These are phyloP conservation scores for Neonectria sp. DNA, from an alignment of 2,329 filamentous ascomycete genomes.

Conservation along the genomic window DNA sequence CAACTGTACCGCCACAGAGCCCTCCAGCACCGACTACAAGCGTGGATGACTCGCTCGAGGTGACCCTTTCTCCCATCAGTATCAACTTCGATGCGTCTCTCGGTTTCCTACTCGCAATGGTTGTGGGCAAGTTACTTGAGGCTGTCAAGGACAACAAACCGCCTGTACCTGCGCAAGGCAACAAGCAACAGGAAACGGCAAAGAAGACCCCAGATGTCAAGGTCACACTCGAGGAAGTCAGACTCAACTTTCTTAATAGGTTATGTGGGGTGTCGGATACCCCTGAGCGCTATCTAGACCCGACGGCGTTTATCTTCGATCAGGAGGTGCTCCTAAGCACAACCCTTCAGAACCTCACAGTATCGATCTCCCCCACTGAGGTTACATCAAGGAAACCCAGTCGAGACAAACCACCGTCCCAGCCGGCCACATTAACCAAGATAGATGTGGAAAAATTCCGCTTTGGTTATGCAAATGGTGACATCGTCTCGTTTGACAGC, in stretches of 20 bases:
- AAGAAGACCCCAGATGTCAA: slow-evolving; percentile 57
- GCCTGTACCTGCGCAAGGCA: slow-evolving; percentile 14
- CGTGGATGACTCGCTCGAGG: slow-evolving; percentile 58
- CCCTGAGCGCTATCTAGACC: slow-evolving; percentile 61
- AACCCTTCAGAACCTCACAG: slow-evolving; percentile 61
- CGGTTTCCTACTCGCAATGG: slow-evolving; percentile 68
- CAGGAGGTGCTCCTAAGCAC: slow-evolving; percentile 68
- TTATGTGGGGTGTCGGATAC: slow-evolving; percentile 68
- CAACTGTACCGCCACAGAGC: slow-evolving; percentile 28
- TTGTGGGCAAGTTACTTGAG: slow-evolving; percentile 65
- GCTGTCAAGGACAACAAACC: slow-evolving; percentile 54
- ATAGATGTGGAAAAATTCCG: slow-evolving; percentile 70
- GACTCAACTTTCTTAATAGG: slow-evolving; percentile 69
- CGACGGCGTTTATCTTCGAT: slow-evolving; percentile 57
- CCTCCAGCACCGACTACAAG: slow-evolving; percentile 6
- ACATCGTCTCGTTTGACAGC: slow-evolving; percentile 75
- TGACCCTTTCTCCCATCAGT: slow-evolving; percentile 66
- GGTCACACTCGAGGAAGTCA: slow-evolving; percentile 64
- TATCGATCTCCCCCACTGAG: slow-evolving; percentile 46
- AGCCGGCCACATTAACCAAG: slow-evolving; percentile 49
- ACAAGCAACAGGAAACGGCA: slow-evolving; percentile 28
- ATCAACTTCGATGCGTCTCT: slow-evolving; percentile 71
- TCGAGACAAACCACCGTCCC: slow-evolving; percentile 46
- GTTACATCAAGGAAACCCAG: slow-evolving; percentile 23
- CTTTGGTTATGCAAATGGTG: slow-evolving; percentile 74